These are phyloP conservation scores for Aspergillus latus DNA, from an alignment of 2,329 filamentous ascomycete genomes.

Conservation along the genomic window DNA sequence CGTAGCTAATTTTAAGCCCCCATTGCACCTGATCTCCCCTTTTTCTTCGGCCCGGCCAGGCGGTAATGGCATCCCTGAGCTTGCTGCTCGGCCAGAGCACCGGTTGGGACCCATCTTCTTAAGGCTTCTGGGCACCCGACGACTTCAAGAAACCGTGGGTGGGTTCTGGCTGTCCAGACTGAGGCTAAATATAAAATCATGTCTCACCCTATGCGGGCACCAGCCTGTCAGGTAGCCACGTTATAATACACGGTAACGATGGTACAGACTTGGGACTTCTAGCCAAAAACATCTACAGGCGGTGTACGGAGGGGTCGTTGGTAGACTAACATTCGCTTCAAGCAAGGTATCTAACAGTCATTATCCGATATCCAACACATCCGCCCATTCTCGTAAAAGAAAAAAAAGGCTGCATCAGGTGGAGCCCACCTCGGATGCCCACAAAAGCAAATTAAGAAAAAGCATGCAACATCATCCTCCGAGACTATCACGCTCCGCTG, in stretches of 20 bases:
- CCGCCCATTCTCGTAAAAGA: not conserved
- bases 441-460: conserved; percentile 2
- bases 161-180: not conserved
- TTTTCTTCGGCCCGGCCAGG: not conserved
- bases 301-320: not conserved
- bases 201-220: not conserved
- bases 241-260: not conserved
- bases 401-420: conserved; percentile 8
- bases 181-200: not conserved
- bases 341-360: conserved; percentile 8
- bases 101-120: too few species aligned
- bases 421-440: conserved; percentile 4
- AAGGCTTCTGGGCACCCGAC: too few species aligned
- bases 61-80: not conserved
- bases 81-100: not conserved
- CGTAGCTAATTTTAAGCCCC: not conserved
- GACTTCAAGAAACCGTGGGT: too few species aligned
- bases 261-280: too few species aligned
- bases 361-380: conserved; percentile 5
- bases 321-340: not conserved
- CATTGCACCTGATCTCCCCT: not conserved
- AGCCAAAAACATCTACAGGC: not conserved
- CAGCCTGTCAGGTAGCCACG: not conserved
- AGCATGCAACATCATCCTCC: conserved; percentile 6
- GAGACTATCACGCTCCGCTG: conserved; percentile 29